These are phyloP conservation scores for Entophlyctis helioformis DNA, from an alignment of 192 early-diverging fungal genomes.

Conservation along the genomic window DNA sequence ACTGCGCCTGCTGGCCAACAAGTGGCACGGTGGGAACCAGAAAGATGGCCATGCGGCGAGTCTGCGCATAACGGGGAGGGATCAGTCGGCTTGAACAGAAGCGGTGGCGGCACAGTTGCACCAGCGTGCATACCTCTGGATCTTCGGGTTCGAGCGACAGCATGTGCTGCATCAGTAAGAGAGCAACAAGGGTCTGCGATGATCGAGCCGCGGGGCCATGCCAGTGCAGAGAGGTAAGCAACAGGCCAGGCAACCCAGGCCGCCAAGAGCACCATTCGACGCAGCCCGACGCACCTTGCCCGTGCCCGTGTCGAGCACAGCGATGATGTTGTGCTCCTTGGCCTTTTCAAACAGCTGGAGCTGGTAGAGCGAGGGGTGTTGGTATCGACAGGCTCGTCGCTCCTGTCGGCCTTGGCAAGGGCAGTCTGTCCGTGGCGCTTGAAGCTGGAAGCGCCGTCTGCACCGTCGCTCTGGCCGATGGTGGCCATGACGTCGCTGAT, in stretches of 20 bases:
- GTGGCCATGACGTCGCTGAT: too few relatives aligned
- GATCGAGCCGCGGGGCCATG: too few relatives aligned
- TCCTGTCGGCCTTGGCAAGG: too few relatives aligned
- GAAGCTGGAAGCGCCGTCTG: too few relatives aligned
- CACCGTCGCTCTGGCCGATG: too few relatives aligned
- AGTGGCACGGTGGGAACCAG: slow-evolving; percentile 80
- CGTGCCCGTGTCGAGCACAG: slow-evolving; percentile 83
- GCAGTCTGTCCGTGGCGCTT: too few relatives aligned
- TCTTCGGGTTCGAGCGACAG: slow-evolving; percentile 24
- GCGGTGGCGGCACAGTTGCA: neutral
- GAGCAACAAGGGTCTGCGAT: slow-evolving; percentile 68
- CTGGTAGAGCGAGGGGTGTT: slow-evolving; percentile 67
- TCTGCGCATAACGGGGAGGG: neutral
- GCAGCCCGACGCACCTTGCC: too few relatives aligned
- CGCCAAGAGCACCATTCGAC: too few relatives aligned
- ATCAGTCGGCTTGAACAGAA: neutral
- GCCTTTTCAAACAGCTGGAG: slow-evolving; percentile 53
- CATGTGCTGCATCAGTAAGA: slow-evolving; percentile 75
- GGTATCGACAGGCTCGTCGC: too few relatives aligned
- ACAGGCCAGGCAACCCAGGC: too few relatives aligned
- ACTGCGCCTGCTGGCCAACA: slow-evolving; percentile 71
- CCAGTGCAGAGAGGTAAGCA: too few relatives aligned
- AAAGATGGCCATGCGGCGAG: slow-evolving; percentile 38
- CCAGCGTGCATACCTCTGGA: slow-evolving; percentile 17
- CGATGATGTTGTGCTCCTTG: slow-evolving; percentile 63